phyloP scores from a whole-genome alignment of 1,139 yeast species.

The Pichia cactophila region DNA sequence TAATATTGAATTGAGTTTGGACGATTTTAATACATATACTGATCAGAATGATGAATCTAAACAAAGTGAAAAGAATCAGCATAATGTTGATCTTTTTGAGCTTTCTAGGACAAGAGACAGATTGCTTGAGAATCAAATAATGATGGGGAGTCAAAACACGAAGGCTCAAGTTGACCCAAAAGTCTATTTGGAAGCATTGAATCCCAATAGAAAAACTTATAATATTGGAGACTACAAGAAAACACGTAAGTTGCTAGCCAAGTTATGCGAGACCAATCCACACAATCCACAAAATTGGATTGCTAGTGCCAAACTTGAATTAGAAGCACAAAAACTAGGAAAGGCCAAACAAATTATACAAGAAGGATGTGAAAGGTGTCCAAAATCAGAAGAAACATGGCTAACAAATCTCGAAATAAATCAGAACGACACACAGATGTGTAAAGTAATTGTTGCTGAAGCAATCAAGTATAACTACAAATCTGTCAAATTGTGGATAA shows the following conservation, averaged over 20 bases:
- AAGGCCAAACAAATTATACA: conserved; percentile 55
- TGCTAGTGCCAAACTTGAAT: conserved; percentile 77
- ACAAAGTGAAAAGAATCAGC: neutral
- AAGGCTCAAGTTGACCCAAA: conserved; percentile 16
- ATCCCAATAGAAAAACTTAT: conserved; percentile 14
- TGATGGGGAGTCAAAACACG: conserved; percentile 10
- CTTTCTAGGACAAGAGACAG: conserved; percentile 49
- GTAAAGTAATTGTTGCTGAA: conserved; percentile 54
- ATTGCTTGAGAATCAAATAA: conserved; percentile 43
- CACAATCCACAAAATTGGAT: conserved; percentile 77
- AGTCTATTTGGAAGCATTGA: conserved; percentile 18
- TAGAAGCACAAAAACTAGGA: conserved; percentile 46
- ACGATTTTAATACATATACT: conserved; percentile 7
- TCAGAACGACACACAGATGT: conserved; percentile 35
- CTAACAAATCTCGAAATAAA: conserved; percentile 70
- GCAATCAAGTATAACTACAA: conserved; percentile 53
- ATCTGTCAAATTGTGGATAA: conserved; percentile 63
- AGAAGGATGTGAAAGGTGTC: conserved; percentile 68
- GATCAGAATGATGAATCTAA: conserved; percentile 29
- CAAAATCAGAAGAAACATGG: conserved; percentile 72
- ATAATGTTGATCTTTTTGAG: conserved; percentile 38
- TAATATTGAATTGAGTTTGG: conserved; percentile 22
- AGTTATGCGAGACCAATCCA: conserved; percentile 70
- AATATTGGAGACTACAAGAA: conserved; percentile 49
- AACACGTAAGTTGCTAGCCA: conserved; percentile 53